These are phyloP conservation scores for Tetragonia tetragonoides DNA, from an alignment of 148 eudicot species.

Conservation along the genomic window DNA sequence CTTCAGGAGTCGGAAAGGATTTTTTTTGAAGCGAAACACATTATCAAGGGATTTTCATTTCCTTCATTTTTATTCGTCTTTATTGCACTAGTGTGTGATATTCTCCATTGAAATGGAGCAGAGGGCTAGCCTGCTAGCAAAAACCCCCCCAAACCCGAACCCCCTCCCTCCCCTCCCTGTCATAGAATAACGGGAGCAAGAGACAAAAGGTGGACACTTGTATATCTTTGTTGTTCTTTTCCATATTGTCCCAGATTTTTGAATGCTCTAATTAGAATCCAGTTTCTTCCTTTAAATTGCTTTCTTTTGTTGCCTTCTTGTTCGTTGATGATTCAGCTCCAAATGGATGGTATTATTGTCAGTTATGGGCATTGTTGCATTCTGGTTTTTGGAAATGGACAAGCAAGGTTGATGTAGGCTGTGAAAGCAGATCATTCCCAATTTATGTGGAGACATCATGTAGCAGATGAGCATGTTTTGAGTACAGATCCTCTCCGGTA, in stretches of 20 bases:
- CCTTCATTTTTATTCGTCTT: conserved; percentile 24
- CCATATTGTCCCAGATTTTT: conserved; percentile 16
- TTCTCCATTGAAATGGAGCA: conserved; percentile 27
- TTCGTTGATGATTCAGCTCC: no score
- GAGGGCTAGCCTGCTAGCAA: conserved; percentile 30
- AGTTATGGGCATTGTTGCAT: no score
- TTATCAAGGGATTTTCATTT: conserved; percentile 23
- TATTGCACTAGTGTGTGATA: conserved; percentile 26
- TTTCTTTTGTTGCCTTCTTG: background rate
- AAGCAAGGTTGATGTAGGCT: no score
- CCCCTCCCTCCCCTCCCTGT: conserved; percentile 23
- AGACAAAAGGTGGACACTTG: conserved; percentile 29
- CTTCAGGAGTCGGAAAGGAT: conserved; percentile 30
- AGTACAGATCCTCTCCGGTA: no score
- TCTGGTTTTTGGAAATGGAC: no score
- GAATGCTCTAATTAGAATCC: background rate
- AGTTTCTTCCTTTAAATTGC: background rate
- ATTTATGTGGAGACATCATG: no score
- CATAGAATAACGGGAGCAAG: conserved; percentile 39
- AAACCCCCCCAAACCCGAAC: conserved; percentile 9
- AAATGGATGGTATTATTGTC: no score
- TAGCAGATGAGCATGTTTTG: no score
- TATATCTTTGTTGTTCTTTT: conserved; percentile 29
- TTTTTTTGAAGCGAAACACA: conserved; percentile 32
- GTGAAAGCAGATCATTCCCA: no score